Evolutionary conservation across 805 yeast genomes (phyloP), one percentile per base, ranked within the genome.

Genomic region (Candida taoyuanica): DNA sequence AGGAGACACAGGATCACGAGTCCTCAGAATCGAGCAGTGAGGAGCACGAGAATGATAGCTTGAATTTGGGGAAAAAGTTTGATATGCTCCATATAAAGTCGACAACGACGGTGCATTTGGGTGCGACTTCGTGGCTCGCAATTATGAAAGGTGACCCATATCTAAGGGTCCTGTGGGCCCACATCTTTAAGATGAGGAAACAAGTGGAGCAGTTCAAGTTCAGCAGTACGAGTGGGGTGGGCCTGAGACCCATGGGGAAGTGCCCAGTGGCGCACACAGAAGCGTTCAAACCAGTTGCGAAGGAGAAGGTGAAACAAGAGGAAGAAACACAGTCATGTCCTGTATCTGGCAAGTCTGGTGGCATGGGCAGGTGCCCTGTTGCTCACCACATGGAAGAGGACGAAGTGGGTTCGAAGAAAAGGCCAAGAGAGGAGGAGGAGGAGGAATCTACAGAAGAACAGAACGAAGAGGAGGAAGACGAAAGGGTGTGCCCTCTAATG

Each of bases 101-200:
- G 18, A 66, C 65, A 20, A 65, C 69, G 4, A 66, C 71, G 1
- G 63, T 63, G 3, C 71, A 67, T 50, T 45, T 67, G n/a, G 71
- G 78, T 41, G 71, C 76, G 1, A 68, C 78, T 4, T 76, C 78
- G 17, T 75, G 80, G 79, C 56, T 75, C 48, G 77, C 78, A 19
- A 67, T 75, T 16, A 74, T 74, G 64, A 70, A 75, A 51, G 77
- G 78, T 48, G 81, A 75, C 46, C 73, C 77, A 5, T 74, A 73
- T 48, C 53, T 75, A 33, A 68, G 76, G 42, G 70, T 74, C 31
- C 49, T 75, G 17, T 75, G 81, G 81, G 65, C 67, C 5, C 73
- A 67, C 44, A 67, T 67, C 18, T 67, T 67, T 45, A 64, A 63
- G 25, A 55, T 67, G 45, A 59, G 71, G 44, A 70, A 66, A 39